Percentiles rank a stretch among this genome's conserved stretches.
phyloP scores from a whole-genome alignment of 495 filamentous ascomycete species.

The Penicillium soppii region DNA sequence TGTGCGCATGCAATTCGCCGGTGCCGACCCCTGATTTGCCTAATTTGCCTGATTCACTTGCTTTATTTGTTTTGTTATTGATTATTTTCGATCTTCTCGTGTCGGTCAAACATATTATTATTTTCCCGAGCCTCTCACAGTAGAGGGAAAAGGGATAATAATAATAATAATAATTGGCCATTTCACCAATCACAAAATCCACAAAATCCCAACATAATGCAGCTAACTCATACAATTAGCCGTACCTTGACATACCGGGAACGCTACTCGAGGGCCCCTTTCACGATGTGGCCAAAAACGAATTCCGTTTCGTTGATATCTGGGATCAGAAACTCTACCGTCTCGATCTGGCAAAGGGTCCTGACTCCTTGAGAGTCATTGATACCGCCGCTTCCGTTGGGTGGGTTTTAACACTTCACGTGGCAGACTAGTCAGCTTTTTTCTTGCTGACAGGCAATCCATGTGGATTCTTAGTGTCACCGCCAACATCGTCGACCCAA shows the following conservation, averaged over 20 bases:
- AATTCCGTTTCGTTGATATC: constrained; percentile 88
- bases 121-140: neutral
- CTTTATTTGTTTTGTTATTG: neutral
- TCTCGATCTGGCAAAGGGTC: constrained; percentile 65
- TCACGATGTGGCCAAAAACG: constrained; percentile 66
- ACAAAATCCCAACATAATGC: neutral
- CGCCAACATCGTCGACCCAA: constrained; percentile 69
- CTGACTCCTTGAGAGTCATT: constrained; percentile 61
- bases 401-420: constrained; percentile 25
- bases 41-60: constrained; percentile 9
- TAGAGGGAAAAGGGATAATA: neutral
- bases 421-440: constrained; percentile 2
- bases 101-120: constrained; percentile 16
- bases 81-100: constrained; percentile 8
- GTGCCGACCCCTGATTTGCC: constrained; percentile 5
- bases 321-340: constrained; percentile 73
- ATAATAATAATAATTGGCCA: constrained; percentile 8
- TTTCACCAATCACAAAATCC: constrained; percentile 16
- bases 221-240: constrained; percentile 40
- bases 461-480: constrained; percentile 57
- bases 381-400: constrained; percentile 67
- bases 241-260: constrained; percentile 73
- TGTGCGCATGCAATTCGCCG: constrained; percentile 7
- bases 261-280: constrained; percentile 81
- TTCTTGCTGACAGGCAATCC: constrained; percentile 12